phyloP scores from a whole-genome alignment of 2,329 filamentous ascomycete genomes.

The Aspergillus sp. region DNA sequence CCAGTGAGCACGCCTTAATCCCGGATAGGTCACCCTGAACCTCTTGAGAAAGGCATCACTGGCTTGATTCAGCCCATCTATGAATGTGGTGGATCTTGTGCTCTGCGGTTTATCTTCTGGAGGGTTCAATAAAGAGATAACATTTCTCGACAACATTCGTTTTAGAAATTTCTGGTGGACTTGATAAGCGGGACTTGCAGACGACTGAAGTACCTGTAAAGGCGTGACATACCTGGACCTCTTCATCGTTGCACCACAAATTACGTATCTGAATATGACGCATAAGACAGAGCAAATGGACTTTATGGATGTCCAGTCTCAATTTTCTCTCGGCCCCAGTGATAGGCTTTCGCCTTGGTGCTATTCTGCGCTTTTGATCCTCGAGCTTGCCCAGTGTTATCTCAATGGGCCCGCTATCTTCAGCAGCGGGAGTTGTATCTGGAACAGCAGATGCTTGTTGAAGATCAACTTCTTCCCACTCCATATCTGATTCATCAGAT shows the following conservation, averaged over 20 bases:
- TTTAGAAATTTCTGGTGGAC: constrained; percentile 51
- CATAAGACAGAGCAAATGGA: constrained; percentile 79
- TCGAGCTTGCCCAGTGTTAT: constrained; percentile 39
- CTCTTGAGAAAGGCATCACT: constrained; percentile 66
- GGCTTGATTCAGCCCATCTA: constrained; percentile 72
- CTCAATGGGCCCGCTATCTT: constrained; percentile 30
- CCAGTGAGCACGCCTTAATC: constrained; percentile 72
- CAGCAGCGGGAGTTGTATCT: constrained; percentile 13
- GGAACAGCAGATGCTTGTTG: constrained; percentile 30
- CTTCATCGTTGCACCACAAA: constrained; percentile 78
- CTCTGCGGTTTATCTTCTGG: constrained; percentile 69
- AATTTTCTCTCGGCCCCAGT: constrained; percentile 58
- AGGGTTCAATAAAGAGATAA: constrained; percentile 67
- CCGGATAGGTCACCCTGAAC: constrained; percentile 70
- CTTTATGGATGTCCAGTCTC: constrained; percentile 78
- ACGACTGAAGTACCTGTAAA: background rate
- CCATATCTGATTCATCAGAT: constrained; percentile 60
- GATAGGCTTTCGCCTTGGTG: constrained; percentile 50
- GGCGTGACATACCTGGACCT: constrained; percentile 58
- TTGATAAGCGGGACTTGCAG: constrained; percentile 12
- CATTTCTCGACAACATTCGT: constrained; percentile 65
- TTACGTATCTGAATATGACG: constrained; percentile 77
- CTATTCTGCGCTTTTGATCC: constrained; percentile 22
- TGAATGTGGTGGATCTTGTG: constrained; percentile 71
- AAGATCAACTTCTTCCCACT: constrained; percentile 63